Conservation (phyloP, 2,329 filamentous ascomycete genomes). For the Rachicladosporium sp. region DNA sequence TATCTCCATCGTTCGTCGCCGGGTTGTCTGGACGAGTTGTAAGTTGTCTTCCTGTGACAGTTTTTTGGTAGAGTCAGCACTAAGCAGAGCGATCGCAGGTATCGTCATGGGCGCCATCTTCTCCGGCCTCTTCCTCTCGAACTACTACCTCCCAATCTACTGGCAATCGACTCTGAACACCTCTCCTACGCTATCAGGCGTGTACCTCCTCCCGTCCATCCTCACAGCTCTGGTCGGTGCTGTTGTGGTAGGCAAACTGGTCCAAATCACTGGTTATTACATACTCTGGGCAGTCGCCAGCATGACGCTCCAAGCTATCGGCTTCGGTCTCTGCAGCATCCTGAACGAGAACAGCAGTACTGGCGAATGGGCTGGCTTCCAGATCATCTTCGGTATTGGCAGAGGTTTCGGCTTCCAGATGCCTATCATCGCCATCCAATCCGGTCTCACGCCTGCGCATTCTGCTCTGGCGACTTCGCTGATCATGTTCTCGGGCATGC, state of each 20-base stretch:
- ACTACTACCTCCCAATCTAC: conserved; percentile 28
- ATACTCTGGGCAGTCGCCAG: conserved; percentile 9
- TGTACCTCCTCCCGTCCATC: conserved; percentile 27
- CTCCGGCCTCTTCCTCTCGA: conserved; percentile 22
- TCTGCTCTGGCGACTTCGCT: conserved; percentile 19
- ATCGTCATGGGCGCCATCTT: conserved; percentile 16
- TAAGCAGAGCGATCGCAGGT: conserved; percentile 22
- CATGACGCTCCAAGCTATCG: conserved; percentile 10
- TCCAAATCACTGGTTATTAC: conserved; percentile 8
- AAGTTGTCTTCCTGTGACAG: conserved; percentile 22
- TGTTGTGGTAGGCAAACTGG: conserved; percentile 9
- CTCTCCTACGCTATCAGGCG: conserved; percentile 26
- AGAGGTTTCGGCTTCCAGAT: conserved; percentile 12
- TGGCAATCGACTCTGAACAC: conserved; percentile 29
- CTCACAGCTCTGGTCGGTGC: conserved; percentile 13
- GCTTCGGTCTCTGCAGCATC: conserved; percentile 15
- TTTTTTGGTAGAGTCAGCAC: background rate
- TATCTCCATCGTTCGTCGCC: conserved; percentile 20
- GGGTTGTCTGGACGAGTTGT: conserved; percentile 25
- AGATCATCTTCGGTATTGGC: conserved; percentile 37
- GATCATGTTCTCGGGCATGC: conserved; percentile 20
- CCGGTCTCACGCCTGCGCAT: conserved; percentile 12
- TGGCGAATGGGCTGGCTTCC: conserved; percentile 42
- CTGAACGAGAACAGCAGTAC: conserved; percentile 29
- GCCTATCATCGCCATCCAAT: conserved; percentile 20